These are phyloP conservation scores for Ambrosiella xylebori DNA, from an alignment of 2,329 filamentous ascomycete genomes.

Conservation along the genomic window DNA sequence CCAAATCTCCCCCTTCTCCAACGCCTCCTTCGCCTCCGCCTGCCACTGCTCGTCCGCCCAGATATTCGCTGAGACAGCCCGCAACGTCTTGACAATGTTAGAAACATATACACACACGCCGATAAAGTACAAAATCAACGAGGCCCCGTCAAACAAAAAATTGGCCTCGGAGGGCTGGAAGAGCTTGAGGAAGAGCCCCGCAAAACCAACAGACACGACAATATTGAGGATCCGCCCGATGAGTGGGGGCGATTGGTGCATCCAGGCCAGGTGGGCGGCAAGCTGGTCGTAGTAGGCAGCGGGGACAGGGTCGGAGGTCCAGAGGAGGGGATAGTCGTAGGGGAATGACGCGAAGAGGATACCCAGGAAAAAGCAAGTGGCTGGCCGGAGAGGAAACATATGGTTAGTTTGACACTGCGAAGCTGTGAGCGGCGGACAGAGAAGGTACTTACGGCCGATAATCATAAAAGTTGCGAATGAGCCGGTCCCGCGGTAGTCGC, in stretches of 20 bases:
- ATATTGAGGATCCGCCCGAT: slow-evolving; percentile 91
- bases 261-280: slow-evolving; percentile 75
- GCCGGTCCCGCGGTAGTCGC: slow-evolving; percentile 39
- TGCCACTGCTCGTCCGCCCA: slow-evolving; percentile 30
- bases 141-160: slow-evolving; percentile 81
- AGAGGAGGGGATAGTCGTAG: slow-evolving; percentile 85
- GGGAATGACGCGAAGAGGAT: slow-evolving; percentile 93
- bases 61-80: slow-evolving; percentile 58
- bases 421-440: slow-evolving; percentile 3
- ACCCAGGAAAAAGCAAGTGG: slow-evolving; percentile 92
- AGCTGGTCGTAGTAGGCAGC: slow-evolving; percentile 64
- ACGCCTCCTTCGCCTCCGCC: slow-evolving; percentile 24
- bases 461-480: slow-evolving; percentile 96
- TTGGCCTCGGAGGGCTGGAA: slow-evolving; percentile 89
- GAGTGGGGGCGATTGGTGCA: slow-evolving; percentile 79
- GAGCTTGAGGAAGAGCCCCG: slow-evolving; percentile 84
- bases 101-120: slow-evolving; percentile 85
- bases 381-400: slow-evolving; percentile 24
- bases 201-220: slow-evolving; percentile 69
- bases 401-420: background rate
- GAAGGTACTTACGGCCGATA: slow-evolving; percentile 58
- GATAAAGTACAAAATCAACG: slow-evolving; percentile 65
- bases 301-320: slow-evolving; percentile 49
- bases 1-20: slow-evolving; percentile 43
- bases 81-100: slow-evolving; percentile 89